A percentile compares a stretch with the other conserved stretches of the same genome.
Conservation (phyloP, 768 basidiomycete species). For the Nidularia pulvinata region DNA sequence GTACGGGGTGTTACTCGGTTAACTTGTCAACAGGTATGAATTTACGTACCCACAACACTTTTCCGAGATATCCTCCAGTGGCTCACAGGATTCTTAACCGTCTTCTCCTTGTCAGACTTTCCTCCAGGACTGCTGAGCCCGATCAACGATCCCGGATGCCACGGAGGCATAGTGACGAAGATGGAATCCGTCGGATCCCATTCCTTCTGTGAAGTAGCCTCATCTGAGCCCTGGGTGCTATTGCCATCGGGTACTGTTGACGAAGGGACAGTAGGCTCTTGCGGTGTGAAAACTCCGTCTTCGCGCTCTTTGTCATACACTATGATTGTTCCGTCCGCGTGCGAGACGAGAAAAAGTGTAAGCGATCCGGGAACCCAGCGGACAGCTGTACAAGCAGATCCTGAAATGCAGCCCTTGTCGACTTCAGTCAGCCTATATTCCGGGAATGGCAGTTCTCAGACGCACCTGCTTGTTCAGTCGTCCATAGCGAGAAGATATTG, state of each 20-base stretch:
- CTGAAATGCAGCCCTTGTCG: constrained; percentile 70
- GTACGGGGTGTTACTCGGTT: background rate
- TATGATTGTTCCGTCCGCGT: constrained; percentile 87
- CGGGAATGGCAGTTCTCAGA: background rate
- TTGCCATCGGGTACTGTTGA: constrained; percentile 17
- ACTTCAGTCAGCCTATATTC: background rate
- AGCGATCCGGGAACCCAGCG: constrained; percentile 85
- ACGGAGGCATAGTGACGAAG: constrained; percentile 82
- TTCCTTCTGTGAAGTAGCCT: constrained; percentile 36
- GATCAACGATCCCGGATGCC: constrained; percentile 67
- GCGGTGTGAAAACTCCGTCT: constrained; percentile 73
- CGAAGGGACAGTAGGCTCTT: constrained; percentile 40
- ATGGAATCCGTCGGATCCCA: constrained; percentile 83
- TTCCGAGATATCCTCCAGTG: constrained; percentile 84
- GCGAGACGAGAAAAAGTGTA: constrained; percentile 83
- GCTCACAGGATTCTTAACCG: constrained; percentile 84
- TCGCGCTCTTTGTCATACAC: constrained; percentile 93
- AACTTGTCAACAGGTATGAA: background rate
- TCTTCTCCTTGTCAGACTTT: constrained; percentile 67
- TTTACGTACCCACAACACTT: constrained; percentile 61
- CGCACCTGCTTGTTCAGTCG: constrained; percentile 85
- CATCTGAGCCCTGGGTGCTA: constrained; percentile 19
- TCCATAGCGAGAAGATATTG: constrained; percentile 4
- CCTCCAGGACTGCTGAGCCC: constrained; percentile 23
- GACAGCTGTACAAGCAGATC: constrained; percentile 85